Conservation (phyloP, 371 early-diverging fungal genomes). For the Mortierella sp. region DNA sequence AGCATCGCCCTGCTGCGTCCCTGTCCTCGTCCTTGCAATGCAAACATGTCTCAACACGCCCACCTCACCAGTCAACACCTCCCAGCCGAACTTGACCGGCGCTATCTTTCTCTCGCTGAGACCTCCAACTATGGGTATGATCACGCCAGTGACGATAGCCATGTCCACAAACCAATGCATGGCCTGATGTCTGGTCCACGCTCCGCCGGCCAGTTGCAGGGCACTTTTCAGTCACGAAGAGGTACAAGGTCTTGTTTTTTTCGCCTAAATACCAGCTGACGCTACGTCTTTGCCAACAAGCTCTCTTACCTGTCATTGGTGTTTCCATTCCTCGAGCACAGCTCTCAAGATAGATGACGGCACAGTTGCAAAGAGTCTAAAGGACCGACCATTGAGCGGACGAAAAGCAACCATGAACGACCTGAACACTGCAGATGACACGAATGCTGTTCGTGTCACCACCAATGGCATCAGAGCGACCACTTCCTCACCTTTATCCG, state of each 20-base stretch:
- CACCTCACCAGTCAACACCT: conserved; percentile 6
- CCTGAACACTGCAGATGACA: background rate
- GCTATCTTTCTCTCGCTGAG: conserved; percentile 38
- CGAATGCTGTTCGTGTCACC: too few species aligned
- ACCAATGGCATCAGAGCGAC: background rate
- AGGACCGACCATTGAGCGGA: conserved; percentile 44
- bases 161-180: background rate
- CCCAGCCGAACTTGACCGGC: conserved; percentile 36
- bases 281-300: conserved; percentile 10
- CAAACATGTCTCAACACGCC: conserved; percentile 20
- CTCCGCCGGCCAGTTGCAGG: background rate
- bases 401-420: conserved; percentile 10
- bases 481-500: conserved; percentile 3
- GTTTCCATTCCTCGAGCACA: conserved; percentile 4
- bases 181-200: background rate
- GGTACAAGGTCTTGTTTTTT: background rate
- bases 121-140: conserved; percentile 22
- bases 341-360: conserved; percentile 32
- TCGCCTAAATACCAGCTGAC: background rate
- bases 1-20: too few species aligned
- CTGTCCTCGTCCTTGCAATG: conserved; percentile 6
- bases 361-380: conserved; percentile 44
- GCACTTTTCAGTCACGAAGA: background rate
- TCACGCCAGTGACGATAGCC: background rate
- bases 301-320: conserved; percentile 1